These are phyloP conservation scores for Obelidium mucronatum DNA, from an alignment of 192 early-diverging fungal species.

Conservation along the genomic window DNA sequence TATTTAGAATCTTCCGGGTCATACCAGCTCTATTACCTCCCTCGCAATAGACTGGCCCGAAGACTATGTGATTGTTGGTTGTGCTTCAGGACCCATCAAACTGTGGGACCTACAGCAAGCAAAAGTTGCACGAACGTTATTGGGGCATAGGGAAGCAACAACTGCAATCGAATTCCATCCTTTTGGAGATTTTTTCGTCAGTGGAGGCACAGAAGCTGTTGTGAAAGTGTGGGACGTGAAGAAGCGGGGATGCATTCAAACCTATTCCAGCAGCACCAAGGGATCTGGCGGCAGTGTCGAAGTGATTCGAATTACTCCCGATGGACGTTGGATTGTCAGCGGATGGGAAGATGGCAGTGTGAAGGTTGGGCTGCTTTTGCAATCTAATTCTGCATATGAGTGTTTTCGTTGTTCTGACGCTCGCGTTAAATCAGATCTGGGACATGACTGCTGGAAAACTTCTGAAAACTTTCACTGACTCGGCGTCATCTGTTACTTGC, in stretches of 20 bases:
- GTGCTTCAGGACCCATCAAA: conserved; percentile 58
- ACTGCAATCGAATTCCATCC: conserved; percentile 68
- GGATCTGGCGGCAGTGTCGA: neutral
- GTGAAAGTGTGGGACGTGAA: conserved; percentile 72
- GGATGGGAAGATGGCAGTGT: conserved; percentile 54
- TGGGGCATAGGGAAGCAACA: conserved; percentile 55
- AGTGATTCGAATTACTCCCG: conserved; percentile 61
- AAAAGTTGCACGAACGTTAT: conserved; percentile 67
- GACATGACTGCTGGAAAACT: conserved; percentile 68
- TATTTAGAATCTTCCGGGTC: conserved; percentile 56
- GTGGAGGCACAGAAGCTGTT: conserved; percentile 58
- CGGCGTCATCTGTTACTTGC: conserved; percentile 44
- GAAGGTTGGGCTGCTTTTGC: conserved; percentile 45
- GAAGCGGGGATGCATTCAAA: conserved; percentile 69
- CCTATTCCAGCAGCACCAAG: conserved; percentile 42
- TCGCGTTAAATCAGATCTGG: conserved; percentile 54
- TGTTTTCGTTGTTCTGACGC: neutral
- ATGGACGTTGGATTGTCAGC: conserved; percentile 67
- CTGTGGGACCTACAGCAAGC: conserved; percentile 69
- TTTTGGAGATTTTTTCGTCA: conserved; percentile 73
- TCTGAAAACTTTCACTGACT: conserved; percentile 51
- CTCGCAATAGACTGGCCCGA: conserved; percentile 68
- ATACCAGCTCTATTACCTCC: conserved; percentile 52
- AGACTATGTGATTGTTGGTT: conserved; percentile 65
- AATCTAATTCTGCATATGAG: neutral